Evolutionary conservation across 2,329 filamentous ascomycete species (phyloP).

Genomic region (Colletotrichum cereale): DNA sequence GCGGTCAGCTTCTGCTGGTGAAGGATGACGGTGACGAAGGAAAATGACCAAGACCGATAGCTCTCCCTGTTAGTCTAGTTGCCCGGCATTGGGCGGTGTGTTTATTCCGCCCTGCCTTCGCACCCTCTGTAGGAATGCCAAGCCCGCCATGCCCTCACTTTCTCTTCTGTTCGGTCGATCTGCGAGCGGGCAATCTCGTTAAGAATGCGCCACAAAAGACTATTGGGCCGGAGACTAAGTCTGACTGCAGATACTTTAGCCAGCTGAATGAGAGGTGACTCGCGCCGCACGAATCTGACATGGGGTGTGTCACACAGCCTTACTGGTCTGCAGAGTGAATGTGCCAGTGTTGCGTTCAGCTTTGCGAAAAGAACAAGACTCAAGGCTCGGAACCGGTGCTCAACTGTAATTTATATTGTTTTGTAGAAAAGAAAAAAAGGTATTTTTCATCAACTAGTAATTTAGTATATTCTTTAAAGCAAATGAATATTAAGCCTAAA

Average conservation of each 20-base stretch:
- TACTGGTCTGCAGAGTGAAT: no score
- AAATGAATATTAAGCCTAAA: no score
- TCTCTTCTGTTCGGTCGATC: background rate
- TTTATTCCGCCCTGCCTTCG: background rate
- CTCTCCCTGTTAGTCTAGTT: background rate
- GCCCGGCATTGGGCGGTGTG: slow-evolving; percentile 5
- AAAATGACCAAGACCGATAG: background rate
- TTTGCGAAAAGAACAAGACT: background rate
- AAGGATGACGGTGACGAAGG: background rate
- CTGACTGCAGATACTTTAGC: background rate
- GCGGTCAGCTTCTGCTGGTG: background rate
- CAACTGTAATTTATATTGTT: no score
- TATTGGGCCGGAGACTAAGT: slow-evolving; percentile 1
- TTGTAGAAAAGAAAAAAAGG: no score
- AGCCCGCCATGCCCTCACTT: background rate
- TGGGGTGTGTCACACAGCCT: background rate
- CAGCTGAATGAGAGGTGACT: background rate
- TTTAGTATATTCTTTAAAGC: no score
- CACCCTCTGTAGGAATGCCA: background rate
- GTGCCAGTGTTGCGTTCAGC: background rate
- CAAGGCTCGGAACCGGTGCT: background rate
- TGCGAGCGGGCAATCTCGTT: slow-evolving; percentile 5
- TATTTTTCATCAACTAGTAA: no score
- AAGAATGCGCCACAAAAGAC: slow-evolving; percentile 3
- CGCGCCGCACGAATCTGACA: background rate